A percentile compares a stretch with the other conserved stretches of the same genome.
Evolutionary conservation across 345 rosid genomes (phyloP).

Genomic region (Aegle marmelos): DNA sequence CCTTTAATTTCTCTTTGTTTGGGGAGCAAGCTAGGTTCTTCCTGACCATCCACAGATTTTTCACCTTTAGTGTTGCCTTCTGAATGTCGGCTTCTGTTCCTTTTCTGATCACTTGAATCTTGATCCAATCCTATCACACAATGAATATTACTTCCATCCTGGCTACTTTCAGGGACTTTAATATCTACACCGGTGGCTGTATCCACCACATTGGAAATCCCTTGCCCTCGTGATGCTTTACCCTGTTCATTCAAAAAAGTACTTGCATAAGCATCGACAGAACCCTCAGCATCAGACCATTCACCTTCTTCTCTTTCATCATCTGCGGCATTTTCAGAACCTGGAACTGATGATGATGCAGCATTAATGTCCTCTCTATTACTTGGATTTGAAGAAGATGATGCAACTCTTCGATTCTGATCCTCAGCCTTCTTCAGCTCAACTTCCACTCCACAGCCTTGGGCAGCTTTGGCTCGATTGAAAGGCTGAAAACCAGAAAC

Average conservation of each 20-base stretch:
- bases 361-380: conserved; percentile 34
- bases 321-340: conserved; percentile 30
- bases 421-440: conserved; percentile 41
- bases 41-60: conserved; percentile 37
- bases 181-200: conserved; percentile 27
- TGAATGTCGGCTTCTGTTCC: conserved; percentile 31
- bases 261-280: conserved; percentile 30
- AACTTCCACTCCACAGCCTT: conserved; percentile 30
- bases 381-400: conserved; percentile 29
- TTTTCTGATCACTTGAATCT: conserved; percentile 41
- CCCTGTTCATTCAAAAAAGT: conserved; percentile 30
- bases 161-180: conserved; percentile 30
- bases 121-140: conserved; percentile 33
- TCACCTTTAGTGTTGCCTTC: conserved; percentile 48
- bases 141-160: conserved; percentile 24
- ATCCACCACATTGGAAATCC: conserved; percentile 25
- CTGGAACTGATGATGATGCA: conserved; percentile 27
- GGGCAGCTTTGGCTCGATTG: conserved; percentile 42
- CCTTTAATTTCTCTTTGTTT: conserved; percentile 84
- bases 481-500: conserved; percentile 95
- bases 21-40: conserved; percentile 34
- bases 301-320: conserved; percentile 98
- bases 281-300: conserved; percentile 75
- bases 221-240: conserved; percentile 35
- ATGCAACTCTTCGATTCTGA: conserved; percentile 28